Evolutionary conservation across 805 yeast species (phyloP).

Genomic region (Schwanniomyces polymorphus): DNA sequence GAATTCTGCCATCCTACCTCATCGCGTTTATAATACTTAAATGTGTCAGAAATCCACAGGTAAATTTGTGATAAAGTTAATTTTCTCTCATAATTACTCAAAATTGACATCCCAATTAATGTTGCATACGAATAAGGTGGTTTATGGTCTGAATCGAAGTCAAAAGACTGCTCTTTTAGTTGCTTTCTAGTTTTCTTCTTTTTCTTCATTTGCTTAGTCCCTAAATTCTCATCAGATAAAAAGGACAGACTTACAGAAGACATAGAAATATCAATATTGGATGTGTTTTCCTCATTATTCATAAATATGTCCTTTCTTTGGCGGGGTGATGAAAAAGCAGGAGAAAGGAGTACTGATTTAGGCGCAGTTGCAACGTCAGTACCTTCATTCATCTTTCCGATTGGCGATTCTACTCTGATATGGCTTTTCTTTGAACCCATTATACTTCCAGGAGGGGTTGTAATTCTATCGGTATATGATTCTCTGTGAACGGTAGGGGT

Average conservation of each 20-base stretch:
- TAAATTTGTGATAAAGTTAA: conserved; percentile 68
- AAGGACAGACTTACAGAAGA: conserved; percentile 13
- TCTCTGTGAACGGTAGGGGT: conserved; percentile 22
- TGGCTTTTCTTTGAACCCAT: conserved; percentile 11
- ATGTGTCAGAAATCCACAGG: conserved; percentile 86
- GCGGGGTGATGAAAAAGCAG: conserved; percentile 52
- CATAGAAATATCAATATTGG: conserved; percentile 10
- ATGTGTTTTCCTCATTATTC: conserved; percentile 7
- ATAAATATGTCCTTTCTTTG: conserved; percentile 10
- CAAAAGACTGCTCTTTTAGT: conserved; percentile 32
- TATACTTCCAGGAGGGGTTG: conserved; percentile 38
- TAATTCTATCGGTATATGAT: conserved; percentile 20
- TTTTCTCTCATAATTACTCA: conserved; percentile 62
- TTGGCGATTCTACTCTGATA: conserved; percentile 8
- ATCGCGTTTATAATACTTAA: conserved; percentile 75
- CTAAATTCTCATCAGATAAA: conserved; percentile 11
- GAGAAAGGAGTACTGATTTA: conserved; percentile 29
- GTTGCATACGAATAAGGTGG: conserved; percentile 96
- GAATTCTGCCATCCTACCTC: conserved; percentile 98
- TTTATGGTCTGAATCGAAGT: conserved; percentile 59
- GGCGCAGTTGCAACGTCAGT: conserved; percentile 5
- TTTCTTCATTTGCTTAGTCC: conserved; percentile 39
- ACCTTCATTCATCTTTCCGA: conserved; percentile 2
- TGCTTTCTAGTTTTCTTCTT: conserved; percentile 27
- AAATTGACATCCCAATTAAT: conserved; percentile 87